Evolutionary conservation across 371 early-diverging fungal genomes (phyloP).

Genomic region (Mortierella sp.): DNA sequence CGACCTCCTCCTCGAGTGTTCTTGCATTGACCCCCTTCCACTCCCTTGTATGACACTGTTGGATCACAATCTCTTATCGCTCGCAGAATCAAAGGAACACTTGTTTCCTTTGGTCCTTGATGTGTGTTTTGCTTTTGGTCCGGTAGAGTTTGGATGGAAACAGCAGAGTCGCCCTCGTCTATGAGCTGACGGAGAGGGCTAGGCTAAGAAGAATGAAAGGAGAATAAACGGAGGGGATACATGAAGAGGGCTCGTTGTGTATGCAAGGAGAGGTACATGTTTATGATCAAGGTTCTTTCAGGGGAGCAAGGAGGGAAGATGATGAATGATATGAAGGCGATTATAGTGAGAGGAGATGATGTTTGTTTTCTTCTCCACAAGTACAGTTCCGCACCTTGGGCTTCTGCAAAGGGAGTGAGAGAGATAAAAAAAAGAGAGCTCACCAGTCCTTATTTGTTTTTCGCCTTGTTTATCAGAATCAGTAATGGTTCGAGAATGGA

Average conservation of each 20-base stretch:
- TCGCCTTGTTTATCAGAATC: not conserved
- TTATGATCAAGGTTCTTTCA: constrained; percentile 3
- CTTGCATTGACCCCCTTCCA: not conserved
- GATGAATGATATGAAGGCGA: constrained; percentile 6
- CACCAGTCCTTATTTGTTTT: not conserved
- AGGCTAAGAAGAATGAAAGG: not conserved
- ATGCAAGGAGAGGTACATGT: not conserved
- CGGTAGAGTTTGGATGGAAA: not conserved
- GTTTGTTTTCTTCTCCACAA: not conserved
- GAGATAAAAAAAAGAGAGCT: not conserved
- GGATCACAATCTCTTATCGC: constrained; percentile 8
- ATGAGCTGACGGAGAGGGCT: not conserved
- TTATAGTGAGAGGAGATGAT: not conserved
- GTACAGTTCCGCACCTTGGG: not conserved
- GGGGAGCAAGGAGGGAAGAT: not conserved
- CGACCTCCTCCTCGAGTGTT: not conserved
- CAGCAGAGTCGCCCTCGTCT: not conserved
- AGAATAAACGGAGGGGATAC: not conserved
- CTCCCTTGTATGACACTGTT: not conserved
- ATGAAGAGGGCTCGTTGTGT: not conserved
- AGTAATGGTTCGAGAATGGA: not conserved
- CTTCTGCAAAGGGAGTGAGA: not conserved
- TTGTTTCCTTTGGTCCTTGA: not conserved
- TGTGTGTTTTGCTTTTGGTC: not conserved
- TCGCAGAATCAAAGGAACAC: not conserved